These are phyloP conservation scores for Anisodus tanguticus DNA, from an alignment of 257 asterid species.

Conservation along the genomic window DNA sequence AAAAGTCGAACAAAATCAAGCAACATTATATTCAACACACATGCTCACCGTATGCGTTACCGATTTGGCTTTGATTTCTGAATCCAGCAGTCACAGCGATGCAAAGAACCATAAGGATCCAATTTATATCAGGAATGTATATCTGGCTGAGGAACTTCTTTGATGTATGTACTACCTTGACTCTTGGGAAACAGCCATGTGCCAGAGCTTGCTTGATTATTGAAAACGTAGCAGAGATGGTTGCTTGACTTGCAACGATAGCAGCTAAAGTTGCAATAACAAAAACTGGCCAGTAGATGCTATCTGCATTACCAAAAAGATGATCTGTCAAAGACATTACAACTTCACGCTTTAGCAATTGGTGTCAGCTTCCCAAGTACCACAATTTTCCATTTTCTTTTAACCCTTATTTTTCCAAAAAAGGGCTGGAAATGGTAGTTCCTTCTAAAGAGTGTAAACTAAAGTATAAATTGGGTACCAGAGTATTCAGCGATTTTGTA, in stretches of 20 bases:
- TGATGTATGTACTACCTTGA: conserved; percentile 94
- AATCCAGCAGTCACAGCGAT: conserved; percentile 97
- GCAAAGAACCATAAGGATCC: conserved; percentile 96
- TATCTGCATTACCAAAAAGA: conserved; percentile 51
- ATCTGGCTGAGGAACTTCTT: conserved; percentile 90
- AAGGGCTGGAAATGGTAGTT: conserved; percentile 3
- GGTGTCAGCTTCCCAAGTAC: not conserved
- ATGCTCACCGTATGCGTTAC: conserved; percentile 86
- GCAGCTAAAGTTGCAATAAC: conserved; percentile 92
- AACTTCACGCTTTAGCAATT: not conserved
- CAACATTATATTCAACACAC: not conserved
- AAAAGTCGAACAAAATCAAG: not conserved
- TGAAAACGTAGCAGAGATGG: conserved; percentile 90
- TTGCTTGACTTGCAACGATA: conserved; percentile 95
- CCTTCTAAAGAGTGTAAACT: not conserved
- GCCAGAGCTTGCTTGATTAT: conserved; percentile 97
- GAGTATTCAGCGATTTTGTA: not conserved
- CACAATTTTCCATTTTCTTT: not conserved
- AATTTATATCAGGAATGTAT: conserved; percentile 90
- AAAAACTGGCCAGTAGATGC: conserved; percentile 90
- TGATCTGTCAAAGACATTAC: conserved; percentile 4
- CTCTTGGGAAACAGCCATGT: conserved; percentile 95
- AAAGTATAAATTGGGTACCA: not conserved
- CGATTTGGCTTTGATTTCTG: conserved; percentile 91
- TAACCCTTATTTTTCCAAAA: not conserved